These are phyloP conservation scores for Parathielavia appendiculata DNA, from an alignment of 495 filamentous ascomycete species.

Conservation along the genomic window DNA sequence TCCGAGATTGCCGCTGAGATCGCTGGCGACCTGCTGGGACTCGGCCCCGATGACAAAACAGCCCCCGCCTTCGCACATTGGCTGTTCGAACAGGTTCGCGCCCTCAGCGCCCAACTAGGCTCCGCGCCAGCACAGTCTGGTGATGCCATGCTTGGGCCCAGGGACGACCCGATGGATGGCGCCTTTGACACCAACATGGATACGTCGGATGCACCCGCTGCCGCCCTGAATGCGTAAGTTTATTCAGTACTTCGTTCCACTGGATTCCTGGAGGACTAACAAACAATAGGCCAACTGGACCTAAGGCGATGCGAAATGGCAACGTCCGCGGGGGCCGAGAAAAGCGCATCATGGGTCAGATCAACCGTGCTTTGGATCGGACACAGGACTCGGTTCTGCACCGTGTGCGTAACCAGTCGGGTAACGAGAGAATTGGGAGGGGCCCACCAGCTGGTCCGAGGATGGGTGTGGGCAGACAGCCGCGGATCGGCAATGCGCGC, in stretches of 20 bases:
- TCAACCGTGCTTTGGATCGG: slow-evolving; percentile 83
- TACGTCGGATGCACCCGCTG: slow-evolving; percentile 33
- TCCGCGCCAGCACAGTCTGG: slow-evolving; percentile 31
- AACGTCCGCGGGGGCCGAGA: slow-evolving; percentile 50
- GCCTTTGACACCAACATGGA: slow-evolving; percentile 66
- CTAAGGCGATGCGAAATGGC: slow-evolving; percentile 87
- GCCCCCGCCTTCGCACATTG: slow-evolving; percentile 81
- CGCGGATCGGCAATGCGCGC: slow-evolving; percentile 46
- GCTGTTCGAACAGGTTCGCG: slow-evolving; percentile 79
- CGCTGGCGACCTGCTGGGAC: slow-evolving; percentile 77
- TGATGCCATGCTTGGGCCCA: slow-evolving; percentile 19
- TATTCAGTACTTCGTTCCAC: not conserved
- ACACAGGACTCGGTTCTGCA: slow-evolving; percentile 68
- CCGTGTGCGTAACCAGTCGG: slow-evolving; percentile 66
- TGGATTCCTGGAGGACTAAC: slow-evolving; percentile 26
- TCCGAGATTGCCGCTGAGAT: slow-evolving; percentile 85
- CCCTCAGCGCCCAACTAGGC: slow-evolving; percentile 60
- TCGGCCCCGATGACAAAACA: slow-evolving; percentile 76
- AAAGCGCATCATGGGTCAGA: slow-evolving; percentile 79
- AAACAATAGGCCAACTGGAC: slow-evolving; percentile 73
- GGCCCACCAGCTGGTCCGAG: slow-evolving; percentile 70
- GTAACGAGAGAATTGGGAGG: slow-evolving; percentile 68
- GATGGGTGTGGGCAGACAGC: slow-evolving; percentile 47
- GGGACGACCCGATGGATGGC: slow-evolving; percentile 29
- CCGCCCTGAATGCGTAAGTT: slow-evolving; percentile 66